phyloP scores from a whole-genome alignment of 2,329 filamentous ascomycete species.

The Stemphylium lycopersici region DNA sequence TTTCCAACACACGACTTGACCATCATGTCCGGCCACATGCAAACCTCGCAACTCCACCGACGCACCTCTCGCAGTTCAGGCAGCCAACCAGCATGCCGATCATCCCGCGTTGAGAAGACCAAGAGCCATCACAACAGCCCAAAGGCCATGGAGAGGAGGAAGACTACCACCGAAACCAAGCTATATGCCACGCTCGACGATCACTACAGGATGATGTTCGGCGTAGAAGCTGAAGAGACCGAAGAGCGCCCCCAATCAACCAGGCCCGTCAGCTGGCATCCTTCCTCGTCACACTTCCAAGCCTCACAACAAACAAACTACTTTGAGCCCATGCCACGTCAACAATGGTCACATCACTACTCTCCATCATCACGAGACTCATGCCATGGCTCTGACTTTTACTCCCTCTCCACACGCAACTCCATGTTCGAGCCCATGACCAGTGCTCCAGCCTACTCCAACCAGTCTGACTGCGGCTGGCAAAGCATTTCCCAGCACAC shows the following conservation, averaged over 20 bases:
- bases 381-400: conserved; percentile 41
- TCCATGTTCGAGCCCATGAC: conserved; percentile 35
- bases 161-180: conserved; percentile 47
- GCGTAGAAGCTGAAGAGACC: conserved; percentile 37
- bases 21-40: conserved; percentile 37
- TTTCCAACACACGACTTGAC: conserved; percentile 21
- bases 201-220: conserved; percentile 52
- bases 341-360: conserved; percentile 37
- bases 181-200: conserved; percentile 49
- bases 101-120: conserved; percentile 49
- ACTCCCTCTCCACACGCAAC: conserved; percentile 44
- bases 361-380: conserved; percentile 35
- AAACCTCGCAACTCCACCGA: conserved; percentile 35
- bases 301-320: conserved; percentile 27
- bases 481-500: conserved; percentile 32
- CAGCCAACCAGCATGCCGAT: conserved; percentile 34
- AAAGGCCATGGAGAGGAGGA: conserved; percentile 43
- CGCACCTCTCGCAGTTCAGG: conserved; percentile 43
- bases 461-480: conserved; percentile 36
- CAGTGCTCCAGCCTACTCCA: conserved; percentile 20
- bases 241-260: conserved; percentile 35
- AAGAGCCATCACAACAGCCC: conserved; percentile 50
- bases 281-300: conserved; percentile 60
- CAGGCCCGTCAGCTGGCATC: conserved; percentile 78
- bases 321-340: conserved; percentile 30